A percentile compares a stretch with the other conserved stretches of the same genome.
Evolutionary conservation across 2,329 filamentous ascomycete species (phyloP).

Genomic region (Epichloe coenophiala): DNA sequence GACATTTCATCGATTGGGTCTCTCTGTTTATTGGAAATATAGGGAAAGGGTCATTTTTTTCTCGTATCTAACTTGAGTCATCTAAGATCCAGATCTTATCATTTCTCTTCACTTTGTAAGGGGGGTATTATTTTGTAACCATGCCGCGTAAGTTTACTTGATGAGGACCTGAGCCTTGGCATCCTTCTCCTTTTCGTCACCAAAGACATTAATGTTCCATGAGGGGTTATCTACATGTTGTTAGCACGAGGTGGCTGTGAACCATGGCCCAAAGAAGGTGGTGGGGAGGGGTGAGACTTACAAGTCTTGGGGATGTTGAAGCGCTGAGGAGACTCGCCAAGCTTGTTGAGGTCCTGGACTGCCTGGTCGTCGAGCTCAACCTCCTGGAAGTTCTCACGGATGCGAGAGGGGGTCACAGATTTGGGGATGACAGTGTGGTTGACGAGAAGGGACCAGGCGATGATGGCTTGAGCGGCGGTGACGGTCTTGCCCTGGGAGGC

Average conservation of each 20-base stretch:
- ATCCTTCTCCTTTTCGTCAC: slow-evolving; percentile 36
- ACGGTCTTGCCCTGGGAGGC: slow-evolving; percentile 22
- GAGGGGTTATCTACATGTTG: slow-evolving; percentile 28
- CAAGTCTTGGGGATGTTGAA: slow-evolving; percentile 32
- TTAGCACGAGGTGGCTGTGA: slow-evolving; percentile 5
- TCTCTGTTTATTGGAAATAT: no score
- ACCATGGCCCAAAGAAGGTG: background rate
- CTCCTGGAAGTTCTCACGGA: slow-evolving; percentile 57
- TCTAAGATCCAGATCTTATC: background rate
- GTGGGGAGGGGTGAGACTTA: slow-evolving; percentile 14
- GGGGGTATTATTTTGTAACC: background rate
- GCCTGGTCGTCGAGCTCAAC: slow-evolving; percentile 46
- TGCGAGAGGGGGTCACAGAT: slow-evolving; percentile 53
- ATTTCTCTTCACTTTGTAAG: background rate
- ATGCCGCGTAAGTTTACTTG: slow-evolving; percentile 9
- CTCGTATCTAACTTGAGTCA: background rate
- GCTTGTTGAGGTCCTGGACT: slow-evolving; percentile 45
- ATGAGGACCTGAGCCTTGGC: slow-evolving; percentile 34
- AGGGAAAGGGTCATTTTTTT: background rate
- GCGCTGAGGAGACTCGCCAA: slow-evolving; percentile 38
- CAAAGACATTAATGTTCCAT: slow-evolving; percentile 45
- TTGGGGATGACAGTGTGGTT: slow-evolving; percentile 65
- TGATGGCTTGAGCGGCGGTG: slow-evolving; percentile 31
- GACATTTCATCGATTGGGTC: no score
- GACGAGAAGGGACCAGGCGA: slow-evolving; percentile 44